Evolutionary conservation across 1,284 basidiomycete genomes (phyloP).

Genomic region (Exsudoporus floridanus): DNA sequence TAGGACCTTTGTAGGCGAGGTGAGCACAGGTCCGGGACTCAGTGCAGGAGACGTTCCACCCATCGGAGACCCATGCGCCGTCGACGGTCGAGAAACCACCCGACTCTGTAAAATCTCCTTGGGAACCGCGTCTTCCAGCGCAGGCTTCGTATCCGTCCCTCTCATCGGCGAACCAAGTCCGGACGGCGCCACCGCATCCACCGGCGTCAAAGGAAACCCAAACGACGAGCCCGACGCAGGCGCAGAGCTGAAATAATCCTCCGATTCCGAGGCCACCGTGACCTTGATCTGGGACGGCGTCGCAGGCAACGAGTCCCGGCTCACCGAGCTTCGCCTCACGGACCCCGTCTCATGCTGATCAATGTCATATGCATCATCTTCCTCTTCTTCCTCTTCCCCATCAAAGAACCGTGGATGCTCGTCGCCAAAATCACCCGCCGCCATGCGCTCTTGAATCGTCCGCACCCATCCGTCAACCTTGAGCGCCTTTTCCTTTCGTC

Average conservation of each 20-base stretch:
- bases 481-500: slow-evolving; percentile 64
- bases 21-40: slow-evolving; percentile 29
- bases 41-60: slow-evolving; percentile 11
- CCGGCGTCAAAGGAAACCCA: slow-evolving; percentile 18
- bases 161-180: slow-evolving; percentile 34
- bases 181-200: slow-evolving; percentile 7
- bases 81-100: slow-evolving; percentile 42
- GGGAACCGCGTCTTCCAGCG: slow-evolving; percentile 60
- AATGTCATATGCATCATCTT: slow-evolving; percentile 38
- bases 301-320: slow-evolving; percentile 14
- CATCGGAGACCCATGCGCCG: slow-evolving; percentile 33
- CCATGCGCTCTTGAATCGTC: slow-evolving; percentile 63
- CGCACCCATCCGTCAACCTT: slow-evolving; percentile 84
- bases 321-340: slow-evolving; percentile 7
- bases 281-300: slow-evolving; percentile 26
- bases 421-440: slow-evolving; percentile 57
- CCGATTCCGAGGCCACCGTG: slow-evolving; percentile 21
- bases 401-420: slow-evolving; percentile 51
- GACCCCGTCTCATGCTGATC: slow-evolving; percentile 38
- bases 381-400: slow-evolving; percentile 44
- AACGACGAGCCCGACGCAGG: slow-evolving; percentile 19
- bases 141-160: slow-evolving; percentile 47
- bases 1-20: slow-evolving; percentile 32
- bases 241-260: slow-evolving; percentile 27
- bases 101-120: slow-evolving; percentile 65